Conservation (phyloP, 2,329 filamentous ascomycete genomes). For the Pseudodiploospora longispora region DNA sequence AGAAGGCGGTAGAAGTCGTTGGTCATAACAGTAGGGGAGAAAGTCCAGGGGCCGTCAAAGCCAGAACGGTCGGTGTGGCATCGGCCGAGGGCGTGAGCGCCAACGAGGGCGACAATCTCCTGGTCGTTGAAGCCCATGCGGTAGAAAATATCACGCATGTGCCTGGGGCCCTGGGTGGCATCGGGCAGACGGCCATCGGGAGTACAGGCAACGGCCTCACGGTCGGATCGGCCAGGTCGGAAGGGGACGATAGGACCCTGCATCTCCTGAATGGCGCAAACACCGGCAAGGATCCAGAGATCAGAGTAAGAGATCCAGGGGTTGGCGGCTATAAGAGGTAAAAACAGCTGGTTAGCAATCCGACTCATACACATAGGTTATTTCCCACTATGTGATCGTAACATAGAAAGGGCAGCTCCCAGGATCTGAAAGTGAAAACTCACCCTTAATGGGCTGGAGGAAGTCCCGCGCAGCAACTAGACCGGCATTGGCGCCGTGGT, state of each 20-base stretch:
- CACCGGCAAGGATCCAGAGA: conserved; percentile 86
- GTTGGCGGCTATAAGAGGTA: conserved; percentile 47
- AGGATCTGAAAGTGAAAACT: conserved; percentile 24
- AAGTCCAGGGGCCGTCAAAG: conserved; percentile 84
- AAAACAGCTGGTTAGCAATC: no score
- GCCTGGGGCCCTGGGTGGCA: conserved; percentile 65
- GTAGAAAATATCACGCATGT: conserved; percentile 86
- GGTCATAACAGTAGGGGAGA: conserved; percentile 82
- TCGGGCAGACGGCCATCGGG: conserved; percentile 86
- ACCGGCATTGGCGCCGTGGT: conserved; percentile 91
- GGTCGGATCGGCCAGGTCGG: conserved; percentile 77
- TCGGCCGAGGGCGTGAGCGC: conserved; percentile 80
- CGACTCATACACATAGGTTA: no score
- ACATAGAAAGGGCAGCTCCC: no score
- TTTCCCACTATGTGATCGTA: no score
- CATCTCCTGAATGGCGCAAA: conserved; percentile 89
- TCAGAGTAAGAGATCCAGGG: conserved; percentile 97
- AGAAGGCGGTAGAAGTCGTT: conserved; percentile 93
- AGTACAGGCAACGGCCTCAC: conserved; percentile 75
- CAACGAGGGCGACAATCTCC: conserved; percentile 85
- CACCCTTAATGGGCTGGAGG: conserved; percentile 82
- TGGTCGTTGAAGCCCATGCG: conserved; percentile 98
- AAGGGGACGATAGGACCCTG: conserved; percentile 80
- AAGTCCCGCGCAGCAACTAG: conserved; percentile 82
- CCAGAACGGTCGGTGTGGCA: conserved; percentile 86